phyloP scores from a whole-genome alignment of 129 eudicot genomes.

The Helianthus tuberosus region DNA sequence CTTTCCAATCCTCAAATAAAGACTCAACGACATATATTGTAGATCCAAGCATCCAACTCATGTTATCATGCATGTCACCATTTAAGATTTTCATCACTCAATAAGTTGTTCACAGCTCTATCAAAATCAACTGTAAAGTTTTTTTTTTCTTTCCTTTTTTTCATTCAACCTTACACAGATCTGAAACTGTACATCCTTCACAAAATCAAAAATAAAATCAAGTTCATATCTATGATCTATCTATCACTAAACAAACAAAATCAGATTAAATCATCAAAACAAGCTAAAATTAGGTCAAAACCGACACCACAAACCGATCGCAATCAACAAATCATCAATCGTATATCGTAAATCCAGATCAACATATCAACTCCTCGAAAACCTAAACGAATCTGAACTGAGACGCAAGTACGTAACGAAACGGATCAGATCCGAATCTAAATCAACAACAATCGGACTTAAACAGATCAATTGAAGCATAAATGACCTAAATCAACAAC shows the following conservation, averaged over 20 bases:
- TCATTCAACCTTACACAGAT: conserved; percentile 10
- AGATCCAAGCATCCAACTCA: neutral
- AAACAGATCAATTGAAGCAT: conserved; percentile 2
- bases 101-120: conserved; percentile 3
- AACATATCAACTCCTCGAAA: conserved; percentile 5
- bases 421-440: conserved; percentile 23
- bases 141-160: neutral
- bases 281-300: neutral
- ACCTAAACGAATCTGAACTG: conserved; percentile 3
- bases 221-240: neutral
- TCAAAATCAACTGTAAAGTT: neutral
- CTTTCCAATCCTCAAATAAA: neutral
- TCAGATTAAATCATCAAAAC: neutral
- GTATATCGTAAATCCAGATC: conserved; percentile 15
- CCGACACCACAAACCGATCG: conserved; percentile 7
- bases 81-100: neutral
- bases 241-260: neutral
- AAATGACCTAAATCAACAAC: conserved; percentile 8
- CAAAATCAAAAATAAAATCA: neutral
- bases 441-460: conserved; percentile 17
- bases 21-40: neutral
- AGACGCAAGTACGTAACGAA: neutral
- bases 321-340: conserved; percentile 13
- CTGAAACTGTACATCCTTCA: conserved; percentile 13
- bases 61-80: conserved; percentile 7